Evolutionary conservation across 805 yeast genomes (phyloP).

Genomic region (Ogataea allantospora): DNA sequence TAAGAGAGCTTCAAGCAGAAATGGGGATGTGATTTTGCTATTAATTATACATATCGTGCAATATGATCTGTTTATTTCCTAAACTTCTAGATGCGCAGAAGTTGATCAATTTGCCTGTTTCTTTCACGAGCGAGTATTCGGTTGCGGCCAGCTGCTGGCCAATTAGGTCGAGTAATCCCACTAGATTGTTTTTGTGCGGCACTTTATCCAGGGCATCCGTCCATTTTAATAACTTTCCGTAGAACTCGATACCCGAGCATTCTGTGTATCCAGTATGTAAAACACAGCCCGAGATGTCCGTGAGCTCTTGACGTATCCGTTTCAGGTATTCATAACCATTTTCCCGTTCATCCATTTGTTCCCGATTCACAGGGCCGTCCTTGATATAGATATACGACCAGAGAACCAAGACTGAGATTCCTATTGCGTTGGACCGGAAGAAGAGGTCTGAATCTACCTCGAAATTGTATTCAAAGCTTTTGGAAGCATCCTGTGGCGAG

Average conservation of each 20-base stretch:
- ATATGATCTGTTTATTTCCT: constrained; percentile 45
- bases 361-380: constrained; percentile 45
- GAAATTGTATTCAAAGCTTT: constrained; percentile 44
- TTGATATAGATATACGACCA: constrained; percentile 53
- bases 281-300: constrained; percentile 32
- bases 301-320: constrained; percentile 45
- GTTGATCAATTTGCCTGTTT: constrained; percentile 49
- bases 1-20: constrained; percentile 78
- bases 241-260: constrained; percentile 37
- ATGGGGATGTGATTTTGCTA: constrained; percentile 52
- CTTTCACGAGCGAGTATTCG: constrained; percentile 58
- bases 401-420: constrained; percentile 41
- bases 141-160: constrained; percentile 40
- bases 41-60: constrained; percentile 49
- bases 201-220: constrained; percentile 41
- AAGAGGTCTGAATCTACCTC: constrained; percentile 53
- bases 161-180: constrained; percentile 53
- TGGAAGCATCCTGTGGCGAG: constrained; percentile 46
- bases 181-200: constrained; percentile 45
- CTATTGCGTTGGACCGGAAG: constrained; percentile 42
- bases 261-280: constrained; percentile 35
- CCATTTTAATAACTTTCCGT: constrained; percentile 41
- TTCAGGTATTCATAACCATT: constrained; percentile 50
- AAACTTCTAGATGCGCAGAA: constrained; percentile 55
- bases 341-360: constrained; percentile 36